Conservation (phyloP, 768 basidiomycete genomes). For the Russula abietina region DNA sequence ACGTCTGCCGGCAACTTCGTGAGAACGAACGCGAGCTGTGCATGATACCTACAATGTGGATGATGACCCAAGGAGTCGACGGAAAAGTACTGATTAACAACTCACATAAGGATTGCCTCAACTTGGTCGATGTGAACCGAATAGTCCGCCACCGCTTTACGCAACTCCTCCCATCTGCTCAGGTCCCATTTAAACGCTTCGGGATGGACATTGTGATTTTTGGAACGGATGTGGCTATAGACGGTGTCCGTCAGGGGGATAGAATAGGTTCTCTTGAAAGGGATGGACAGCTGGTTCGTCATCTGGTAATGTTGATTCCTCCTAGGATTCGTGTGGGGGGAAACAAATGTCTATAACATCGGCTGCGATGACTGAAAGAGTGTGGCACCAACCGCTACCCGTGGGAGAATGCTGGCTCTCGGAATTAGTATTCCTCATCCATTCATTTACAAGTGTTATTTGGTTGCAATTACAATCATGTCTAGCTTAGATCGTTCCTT, state of each 20-base stretch:
- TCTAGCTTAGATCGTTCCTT: neutral
- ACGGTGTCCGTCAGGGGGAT: conserved; percentile 50
- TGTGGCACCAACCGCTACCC: neutral
- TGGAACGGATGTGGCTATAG: conserved; percentile 56
- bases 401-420: neutral
- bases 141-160: conserved; percentile 49
- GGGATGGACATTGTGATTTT: conserved; percentile 67
- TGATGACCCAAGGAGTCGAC: conserved; percentile 14
- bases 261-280: conserved; percentile 64
- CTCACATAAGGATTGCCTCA: conserved; percentile 52
- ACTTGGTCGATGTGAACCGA: conserved; percentile 52
- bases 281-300: conserved; percentile 72
- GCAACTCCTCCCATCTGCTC: conserved; percentile 57
- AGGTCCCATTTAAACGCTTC: conserved; percentile 82
- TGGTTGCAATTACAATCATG: neutral
- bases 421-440: too few species aligned
- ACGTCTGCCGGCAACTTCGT: conserved; percentile 83
- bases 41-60: conserved; percentile 65
- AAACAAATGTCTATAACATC: neutral
- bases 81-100: conserved; percentile 24
- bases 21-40: conserved; percentile 77
- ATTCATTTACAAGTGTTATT: too few species aligned
- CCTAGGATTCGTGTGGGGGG: neutral
- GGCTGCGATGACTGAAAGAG: neutral
- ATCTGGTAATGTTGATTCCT: conserved; percentile 34